Percentiles rank a stretch among this genome's conserved stretches.
Evolutionary conservation across 129 eudicot genomes (phyloP).

Genomic region (Flaveria brownii): DNA sequence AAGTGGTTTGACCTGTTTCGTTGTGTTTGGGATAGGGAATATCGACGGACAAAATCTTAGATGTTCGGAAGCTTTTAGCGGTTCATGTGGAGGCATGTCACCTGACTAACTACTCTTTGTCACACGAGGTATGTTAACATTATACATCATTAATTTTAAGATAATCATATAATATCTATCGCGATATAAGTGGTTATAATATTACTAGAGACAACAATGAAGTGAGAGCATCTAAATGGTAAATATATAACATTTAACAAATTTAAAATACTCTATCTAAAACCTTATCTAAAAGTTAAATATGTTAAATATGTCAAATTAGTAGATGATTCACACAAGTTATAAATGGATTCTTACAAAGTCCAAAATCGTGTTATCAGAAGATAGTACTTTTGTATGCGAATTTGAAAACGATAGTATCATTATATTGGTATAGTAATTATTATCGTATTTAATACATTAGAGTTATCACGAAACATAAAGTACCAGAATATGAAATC

Average conservation of each 20-base stretch:
- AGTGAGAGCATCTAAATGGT: neutral
- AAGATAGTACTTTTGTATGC: no score
- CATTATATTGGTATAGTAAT: neutral
- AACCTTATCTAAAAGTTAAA: no score
- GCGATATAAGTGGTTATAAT: no score
- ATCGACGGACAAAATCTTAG: constrained; percentile 89
- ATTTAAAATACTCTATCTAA: no score
- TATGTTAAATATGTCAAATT: no score
- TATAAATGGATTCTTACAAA: neutral
- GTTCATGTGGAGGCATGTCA: constrained; percentile 86
- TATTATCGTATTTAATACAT: neutral
- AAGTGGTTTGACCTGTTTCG: neutral
- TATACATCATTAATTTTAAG: neutral
- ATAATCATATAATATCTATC: neutral
- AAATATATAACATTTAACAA: no score
- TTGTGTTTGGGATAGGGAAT: constrained; percentile 59
- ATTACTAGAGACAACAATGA: neutral
- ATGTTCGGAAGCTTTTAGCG: constrained; percentile 75
- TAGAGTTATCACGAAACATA: neutral
- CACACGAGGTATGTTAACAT: constrained; percentile 67
- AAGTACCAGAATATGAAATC: neutral
- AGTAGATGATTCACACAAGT: no score
- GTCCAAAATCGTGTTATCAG: neutral
- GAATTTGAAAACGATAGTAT: no score
- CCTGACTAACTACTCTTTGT: constrained; percentile 74